Evolutionary conservation across 495 filamentous ascomycete species (phyloP), one percentile per base, ranked within the genome.

Genomic region (Ascobolus immersus): DNA sequence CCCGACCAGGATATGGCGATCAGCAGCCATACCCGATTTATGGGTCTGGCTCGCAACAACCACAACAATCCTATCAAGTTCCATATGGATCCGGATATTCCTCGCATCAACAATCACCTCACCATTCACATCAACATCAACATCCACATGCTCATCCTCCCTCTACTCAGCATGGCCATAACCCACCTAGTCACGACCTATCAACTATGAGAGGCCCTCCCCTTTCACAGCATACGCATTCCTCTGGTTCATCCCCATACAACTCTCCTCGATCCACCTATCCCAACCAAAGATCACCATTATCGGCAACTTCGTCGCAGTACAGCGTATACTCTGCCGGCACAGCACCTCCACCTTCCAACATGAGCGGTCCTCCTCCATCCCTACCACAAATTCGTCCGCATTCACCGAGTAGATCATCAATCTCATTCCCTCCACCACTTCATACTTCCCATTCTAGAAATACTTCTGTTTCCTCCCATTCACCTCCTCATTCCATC

Each of bases 251-350:
- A n/a, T 49, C 46, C 3, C 39, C 47, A 19, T 50, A 50, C 17
- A 38, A 49, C 14, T 45, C 47, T 5, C 42, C 47, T 11, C 35
- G 46, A 5, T 32, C 36, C 23, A 29, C 33, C 28, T 49, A 44
- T 30, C 38, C 39, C 11, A 24, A 30, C n/a, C 40, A 48, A 10
- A 44, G 40, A 17, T 39, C 40, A 17, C 40, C 44, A 17, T 21
- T 44, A 22, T 40, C 36, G n/a, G 36, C 35, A 17, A 28, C 32
- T 13, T 32, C 42, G 17, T 28, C 17, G 39, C 40, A 9, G 32
- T 14, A 40, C 40, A 35, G 15, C 41, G 34, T 25, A 35, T 40
- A 5, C 41, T 37, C 6, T 39, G 37, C 18, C 34, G 33, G 25
- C 38, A 44, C 35, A 32, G 41, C 13, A 19, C 42, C 42, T 21